Percentiles rank a stretch among this genome's conserved stretches.
Conservation (phyloP, 2,329 filamentous ascomycete genomes). For the Rutstroemia sp. region DNA sequence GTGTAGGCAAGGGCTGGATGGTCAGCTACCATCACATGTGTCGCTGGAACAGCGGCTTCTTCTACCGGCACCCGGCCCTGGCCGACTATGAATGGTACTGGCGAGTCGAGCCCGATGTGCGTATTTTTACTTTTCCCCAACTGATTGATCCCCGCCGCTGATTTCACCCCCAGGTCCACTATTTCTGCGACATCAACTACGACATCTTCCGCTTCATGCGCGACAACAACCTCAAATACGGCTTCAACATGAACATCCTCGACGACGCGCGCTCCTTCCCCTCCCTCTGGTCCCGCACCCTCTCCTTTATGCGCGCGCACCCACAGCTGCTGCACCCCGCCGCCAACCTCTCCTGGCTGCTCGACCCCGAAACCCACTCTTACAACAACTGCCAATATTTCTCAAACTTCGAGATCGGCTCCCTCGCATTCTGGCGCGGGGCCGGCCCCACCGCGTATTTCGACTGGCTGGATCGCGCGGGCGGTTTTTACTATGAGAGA, state of each 20-base stretch:
- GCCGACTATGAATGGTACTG: conserved; percentile 52
- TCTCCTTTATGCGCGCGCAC: conserved; percentile 81
- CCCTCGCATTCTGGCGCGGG: conserved; percentile 82
- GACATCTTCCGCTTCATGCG: conserved; percentile 83
- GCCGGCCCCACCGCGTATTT: conserved; percentile 71
- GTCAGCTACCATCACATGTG: conserved; percentile 99
- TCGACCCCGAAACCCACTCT: conserved; percentile 67
- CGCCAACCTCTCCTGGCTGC: conserved; percentile 83
- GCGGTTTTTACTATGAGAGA: conserved; percentile 96
- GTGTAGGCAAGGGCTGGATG: conserved; percentile 96
- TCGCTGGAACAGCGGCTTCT: conserved; percentile 80
- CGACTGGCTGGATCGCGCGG: conserved; percentile 74
- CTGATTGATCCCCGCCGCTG: no score
- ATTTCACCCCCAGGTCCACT: conserved; percentile 37
- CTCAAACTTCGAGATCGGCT: conserved; percentile 97
- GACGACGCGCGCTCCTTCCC: conserved; percentile 91
- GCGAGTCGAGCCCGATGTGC: conserved; percentile 53
- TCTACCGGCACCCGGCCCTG: conserved; percentile 71
- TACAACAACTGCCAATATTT: conserved; percentile 99
- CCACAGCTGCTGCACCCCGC: conserved; percentile 75
- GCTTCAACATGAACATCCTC: conserved; percentile 75
- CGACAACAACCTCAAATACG: conserved; percentile 76
- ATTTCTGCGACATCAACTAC: conserved; percentile 61
- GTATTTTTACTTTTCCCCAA: conserved; percentile 19
- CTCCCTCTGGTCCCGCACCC: conserved; percentile 86